phyloP scores from a whole-genome alignment of 164 flowering plant species.

The Buxus sempervirens region DNA sequence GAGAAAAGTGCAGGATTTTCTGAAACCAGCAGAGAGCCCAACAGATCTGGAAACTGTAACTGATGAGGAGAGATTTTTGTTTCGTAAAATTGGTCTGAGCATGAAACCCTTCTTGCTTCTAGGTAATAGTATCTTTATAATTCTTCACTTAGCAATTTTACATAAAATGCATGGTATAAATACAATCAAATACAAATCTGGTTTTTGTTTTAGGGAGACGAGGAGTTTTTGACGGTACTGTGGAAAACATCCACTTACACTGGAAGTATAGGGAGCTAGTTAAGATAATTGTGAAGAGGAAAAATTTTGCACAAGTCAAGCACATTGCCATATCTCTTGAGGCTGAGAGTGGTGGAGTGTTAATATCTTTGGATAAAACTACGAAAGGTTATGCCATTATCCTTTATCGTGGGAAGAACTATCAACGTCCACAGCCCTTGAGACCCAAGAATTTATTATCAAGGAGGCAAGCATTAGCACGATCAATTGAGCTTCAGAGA shows the following conservation, averaged over 20 bases:
- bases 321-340: conserved; percentile 81
- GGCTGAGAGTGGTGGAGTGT: conserved; percentile 93
- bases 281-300: conserved; percentile 68
- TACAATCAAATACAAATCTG: not conserved
- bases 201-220: conserved; percentile 57
- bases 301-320: conserved; percentile 60
- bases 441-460: conserved; percentile 67
- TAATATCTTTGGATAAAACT: conserved; percentile 78
- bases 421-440: conserved; percentile 46
- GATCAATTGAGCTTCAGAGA: conserved; percentile 79
- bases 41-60: conserved; percentile 77
- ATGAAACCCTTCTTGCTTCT: conserved; percentile 81
- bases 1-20: conserved; percentile 54
- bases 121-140: conserved; percentile 42
- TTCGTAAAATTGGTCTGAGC: conserved; percentile 83
- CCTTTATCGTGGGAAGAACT: conserved; percentile 90
- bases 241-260: conserved; percentile 92
- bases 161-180: not conserved
- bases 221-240: conserved; percentile 74
- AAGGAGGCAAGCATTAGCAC: conserved; percentile 75
- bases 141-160: not conserved
- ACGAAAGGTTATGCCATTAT: conserved; percentile 77
- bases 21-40: conserved; percentile 69
- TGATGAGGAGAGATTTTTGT: conserved; percentile 81
- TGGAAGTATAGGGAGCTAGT: conserved; percentile 90